Evolutionary conservation across 768 basidiomycete genomes (phyloP), one percentile per base, ranked within the genome.

Genomic region (Russula griseocarnosa): DNA sequence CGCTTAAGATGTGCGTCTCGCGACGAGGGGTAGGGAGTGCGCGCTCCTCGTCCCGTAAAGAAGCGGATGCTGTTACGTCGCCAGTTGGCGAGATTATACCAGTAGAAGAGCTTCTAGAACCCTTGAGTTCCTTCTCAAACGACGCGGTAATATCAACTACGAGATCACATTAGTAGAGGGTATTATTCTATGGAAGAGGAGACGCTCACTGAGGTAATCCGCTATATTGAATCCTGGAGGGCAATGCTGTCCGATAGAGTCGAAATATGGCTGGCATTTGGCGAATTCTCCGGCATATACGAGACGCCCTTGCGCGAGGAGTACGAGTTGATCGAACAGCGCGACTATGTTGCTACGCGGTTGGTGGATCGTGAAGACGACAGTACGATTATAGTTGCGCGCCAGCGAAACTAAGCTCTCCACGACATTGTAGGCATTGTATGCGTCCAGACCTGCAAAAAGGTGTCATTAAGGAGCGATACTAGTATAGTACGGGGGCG

Each of bases 311-410:
- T 83, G 81, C 0, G 92, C 92, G 20, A 99, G 81, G 3, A 98
- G 78, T 3, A 98, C 74, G 34, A 99, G 81, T 66, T 95, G 88
- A 72, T 99, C 96, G 69, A 99, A 98, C 14, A 99, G 78, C 0
- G 93, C 87, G 16, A 98, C 95, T 69, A 99, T 98, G 75, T 98
- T 98, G 73, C 92, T 94, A 56, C 96, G 87, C 16, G 96, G 97
- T 74, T 98, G 97, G 70, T 99, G 97, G 61, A 99, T 98, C 0
- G 96, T 98, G 77, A 98, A 97, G 62, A 98, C 81, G 56, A 98
- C 92, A 0, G 95, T 98, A 38, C 96, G 87, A 67, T 95, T 93
- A 75, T 94, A 98, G 69, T 88, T 84, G 32, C 85, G 79, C 5
- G 95, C 93, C 26, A 98, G 82, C 18, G 88, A 86, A 1, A 89